Percentiles rank a stretch among this genome's conserved stretches.
phyloP scores from a whole-genome alignment of 192 early-diverging fungal genomes.

The Coemansia sp. region DNA sequence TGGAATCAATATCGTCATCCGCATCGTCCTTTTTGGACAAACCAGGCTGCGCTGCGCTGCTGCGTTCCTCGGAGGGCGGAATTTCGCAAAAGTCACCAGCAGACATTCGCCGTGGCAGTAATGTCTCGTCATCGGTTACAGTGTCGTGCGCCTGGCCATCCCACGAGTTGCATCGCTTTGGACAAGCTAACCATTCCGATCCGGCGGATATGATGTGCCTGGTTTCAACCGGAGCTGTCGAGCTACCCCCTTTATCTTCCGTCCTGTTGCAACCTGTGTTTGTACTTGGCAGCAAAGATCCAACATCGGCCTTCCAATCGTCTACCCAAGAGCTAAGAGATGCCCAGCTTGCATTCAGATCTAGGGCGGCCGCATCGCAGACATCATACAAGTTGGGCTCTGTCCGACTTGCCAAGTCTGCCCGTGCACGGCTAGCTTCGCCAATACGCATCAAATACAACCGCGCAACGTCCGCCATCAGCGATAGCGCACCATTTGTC shows the following conservation, averaged over 20 bases:
- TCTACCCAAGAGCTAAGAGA: slow-evolving; percentile 21
- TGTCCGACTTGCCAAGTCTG: slow-evolving; percentile 35
- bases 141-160: background rate
- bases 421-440: slow-evolving; percentile 37
- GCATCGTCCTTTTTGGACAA: background rate
- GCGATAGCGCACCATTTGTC: slow-evolving; percentile 24
- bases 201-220: background rate
- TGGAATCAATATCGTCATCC: slow-evolving; percentile 19
- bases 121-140: background rate
- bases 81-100: background rate
- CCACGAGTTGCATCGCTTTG: slow-evolving; percentile 9
- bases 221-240: background rate
- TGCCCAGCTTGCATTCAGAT: slow-evolving; percentile 25
- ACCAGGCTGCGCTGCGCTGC: background rate
- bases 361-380: slow-evolving; percentile 14
- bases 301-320: slow-evolving; percentile 33
- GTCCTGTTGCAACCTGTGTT: background rate
- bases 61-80: background rate
- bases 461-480: slow-evolving; percentile 35
- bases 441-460: slow-evolving; percentile 42
- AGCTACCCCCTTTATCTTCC: too few species aligned
- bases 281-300: background rate
- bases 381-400: slow-evolving; percentile 38
- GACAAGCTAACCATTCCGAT: background rate
- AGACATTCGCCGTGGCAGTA: background rate